A percentile compares a stretch with the other conserved stretches of the same genome.
phyloP scores from a whole-genome alignment of 192 early-diverging fungal genomes.

The Phycomyces nitens region DNA sequence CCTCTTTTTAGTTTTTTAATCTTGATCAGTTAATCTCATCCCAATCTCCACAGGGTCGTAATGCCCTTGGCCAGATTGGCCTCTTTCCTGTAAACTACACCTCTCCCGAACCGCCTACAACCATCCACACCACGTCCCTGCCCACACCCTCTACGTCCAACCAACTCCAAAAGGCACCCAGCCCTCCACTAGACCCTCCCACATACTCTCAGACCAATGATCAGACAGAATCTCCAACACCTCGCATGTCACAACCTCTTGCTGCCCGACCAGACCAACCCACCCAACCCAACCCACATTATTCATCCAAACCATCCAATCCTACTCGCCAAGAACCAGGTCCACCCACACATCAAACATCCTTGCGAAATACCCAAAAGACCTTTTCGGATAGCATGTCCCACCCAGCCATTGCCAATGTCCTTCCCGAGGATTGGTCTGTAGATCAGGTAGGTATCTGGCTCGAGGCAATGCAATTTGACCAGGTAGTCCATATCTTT shows the following conservation, averaged over 20 bases:
- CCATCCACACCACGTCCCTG: neutral
- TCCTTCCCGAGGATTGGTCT: slow-evolving; percentile 21
- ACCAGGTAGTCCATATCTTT: slow-evolving; percentile 7
- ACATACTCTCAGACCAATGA: neutral
- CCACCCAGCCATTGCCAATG: neutral
- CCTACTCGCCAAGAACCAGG: neutral
- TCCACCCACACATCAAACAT: neutral
- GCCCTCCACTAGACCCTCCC: no score
- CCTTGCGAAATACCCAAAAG: neutral
- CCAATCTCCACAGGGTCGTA: slow-evolving; percentile 51
- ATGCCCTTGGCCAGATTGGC: slow-evolving; percentile 58
- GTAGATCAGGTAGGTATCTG: slow-evolving; percentile 25
- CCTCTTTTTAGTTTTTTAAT: no score
- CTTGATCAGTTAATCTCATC: no score
- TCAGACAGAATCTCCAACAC: neutral
- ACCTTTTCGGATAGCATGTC: neutral
- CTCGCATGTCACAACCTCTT: no score
- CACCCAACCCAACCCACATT: neutral
- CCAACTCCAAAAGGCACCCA: neutral
- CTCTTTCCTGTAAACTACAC: slow-evolving; percentile 71
- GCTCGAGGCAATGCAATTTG: slow-evolving; percentile 26
- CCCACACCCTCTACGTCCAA: slow-evolving; percentile 5
- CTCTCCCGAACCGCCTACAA: slow-evolving; percentile 26
- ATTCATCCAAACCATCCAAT: neutral
- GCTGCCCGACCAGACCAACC: no score